Evolutionary conservation across 768 basidiomycete genomes (phyloP), one percentile per base, ranked within the genome.

Genomic region (Boletus patriciae): DNA sequence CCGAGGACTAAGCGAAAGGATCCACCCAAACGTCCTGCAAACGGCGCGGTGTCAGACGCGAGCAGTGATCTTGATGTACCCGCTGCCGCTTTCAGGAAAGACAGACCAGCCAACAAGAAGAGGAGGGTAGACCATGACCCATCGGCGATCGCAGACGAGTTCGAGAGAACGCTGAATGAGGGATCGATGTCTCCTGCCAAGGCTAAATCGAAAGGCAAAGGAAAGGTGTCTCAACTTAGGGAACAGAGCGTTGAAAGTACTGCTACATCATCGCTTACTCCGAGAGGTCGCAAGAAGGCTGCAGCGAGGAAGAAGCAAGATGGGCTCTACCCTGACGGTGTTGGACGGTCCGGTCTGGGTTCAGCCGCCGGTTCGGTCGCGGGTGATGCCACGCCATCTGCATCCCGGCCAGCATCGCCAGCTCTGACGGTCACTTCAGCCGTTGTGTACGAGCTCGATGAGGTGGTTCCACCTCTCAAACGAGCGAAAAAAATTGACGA

Each of bases 401-500:
- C 80, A 48, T 92, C 90, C 7, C 77, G 87, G n/a, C 86, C 87
- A 25, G 71, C 81, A 43, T 91, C 89, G 12, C 90, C 90, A 6
- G 77, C 79, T 3, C 64, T 76, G 9, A 80, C 82, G 0, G 75
- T 75, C 46, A 77, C 77, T 18, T 82, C 84, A 21, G 77, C 83
- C 6, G 78, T 86, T 36, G 81, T 92, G 25, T 92, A 85, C 62
- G 88, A 90, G 56, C 76, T 92, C 38, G 84, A 87, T 57, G 88
- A 90, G 59, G 66, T 72, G 9, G 80, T 88, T 38, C 89, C 88
- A 6, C 83, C 86, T 13, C 72, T 92, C 65, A 89, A 80, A 74
- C 84, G 80, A 64, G 90, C 89, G 6, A 90, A 88, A 70, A 89
- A 86, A 69, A 76, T 89, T 3, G 91, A 92, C 52, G 88, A 88